These are phyloP conservation scores for Fusarium marasasianum DNA, from an alignment of 2,329 filamentous ascomycete genomes.

Conservation along the genomic window DNA sequence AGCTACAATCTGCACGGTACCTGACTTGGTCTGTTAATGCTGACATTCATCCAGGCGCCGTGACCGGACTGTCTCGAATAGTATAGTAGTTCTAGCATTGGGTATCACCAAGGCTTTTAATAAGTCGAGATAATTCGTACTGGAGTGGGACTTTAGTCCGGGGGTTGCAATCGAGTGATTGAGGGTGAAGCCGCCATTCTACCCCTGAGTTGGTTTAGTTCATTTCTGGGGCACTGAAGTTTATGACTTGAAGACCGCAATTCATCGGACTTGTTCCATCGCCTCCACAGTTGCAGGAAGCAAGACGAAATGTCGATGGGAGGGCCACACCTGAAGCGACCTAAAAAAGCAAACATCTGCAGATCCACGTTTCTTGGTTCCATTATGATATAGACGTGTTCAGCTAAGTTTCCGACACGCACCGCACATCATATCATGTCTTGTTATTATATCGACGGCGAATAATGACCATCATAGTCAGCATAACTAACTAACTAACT, in stretches of 20 bases:
- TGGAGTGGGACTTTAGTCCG: constrained; percentile 2
- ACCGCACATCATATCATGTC: constrained; percentile 19
- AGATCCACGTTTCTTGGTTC: constrained; percentile 27
- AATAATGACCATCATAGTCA: not conserved
- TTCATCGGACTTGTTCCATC: constrained; percentile 11
- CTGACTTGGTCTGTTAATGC: constrained; percentile 18
- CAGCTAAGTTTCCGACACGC: not conserved
- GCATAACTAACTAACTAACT: not conserved
- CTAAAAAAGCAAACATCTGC: constrained; percentile 24
- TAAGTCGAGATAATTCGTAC: not conserved
- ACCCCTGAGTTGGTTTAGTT: constrained; percentile 18
- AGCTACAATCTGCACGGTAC: constrained; percentile 15
- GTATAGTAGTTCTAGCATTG: not conserved
- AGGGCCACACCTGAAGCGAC: constrained; percentile 27
- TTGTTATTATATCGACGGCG: not conserved
- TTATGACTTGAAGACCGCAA: constrained; percentile 7
- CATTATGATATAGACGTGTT: constrained; percentile 13
- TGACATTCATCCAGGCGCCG: constrained; percentile 7
- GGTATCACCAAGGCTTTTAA: not conserved
- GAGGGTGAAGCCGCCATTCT: not conserved
- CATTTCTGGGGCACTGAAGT: constrained; percentile 1
- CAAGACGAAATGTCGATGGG: not conserved
- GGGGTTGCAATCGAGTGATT: not conserved
- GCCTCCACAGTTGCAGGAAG: not conserved
- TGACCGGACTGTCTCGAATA: not conserved